Evolutionary conservation across 1,139 yeast species (phyloP).

Genomic region (Diutina scorzettiae): DNA sequence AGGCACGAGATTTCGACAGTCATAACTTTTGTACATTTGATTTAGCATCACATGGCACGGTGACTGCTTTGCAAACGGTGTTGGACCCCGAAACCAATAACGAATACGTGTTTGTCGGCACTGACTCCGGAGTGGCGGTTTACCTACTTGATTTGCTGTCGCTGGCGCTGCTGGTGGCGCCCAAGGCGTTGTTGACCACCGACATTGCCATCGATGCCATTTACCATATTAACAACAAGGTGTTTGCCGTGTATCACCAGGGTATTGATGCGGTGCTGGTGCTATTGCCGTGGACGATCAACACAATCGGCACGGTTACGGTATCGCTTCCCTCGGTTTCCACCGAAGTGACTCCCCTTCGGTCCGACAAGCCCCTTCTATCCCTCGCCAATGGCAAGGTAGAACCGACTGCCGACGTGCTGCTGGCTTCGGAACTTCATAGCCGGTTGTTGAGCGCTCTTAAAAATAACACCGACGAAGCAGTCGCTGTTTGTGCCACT

Average conservation of each 20-base stretch:
- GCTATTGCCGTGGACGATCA: background rate
- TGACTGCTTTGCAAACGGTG: background rate
- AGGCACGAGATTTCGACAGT: background rate
- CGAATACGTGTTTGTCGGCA: slow-evolving; percentile 8
- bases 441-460: slow-evolving; percentile 13
- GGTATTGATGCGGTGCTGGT: slow-evolving; percentile 15
- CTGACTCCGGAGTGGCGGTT: slow-evolving; percentile 21
- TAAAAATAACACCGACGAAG: slow-evolving; percentile 8
- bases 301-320: background rate
- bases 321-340: background rate
- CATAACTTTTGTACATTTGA: background rate
- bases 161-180: slow-evolving; percentile 1
- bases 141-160: slow-evolving; percentile 15
- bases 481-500: slow-evolving; percentile 19
- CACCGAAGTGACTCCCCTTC: slow-evolving; percentile 9
- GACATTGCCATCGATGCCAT: slow-evolving; percentile 11
- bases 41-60: background rate
- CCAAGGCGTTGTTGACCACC: background rate
- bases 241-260: slow-evolving; percentile 27
- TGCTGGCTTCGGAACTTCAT: slow-evolving; percentile 17
- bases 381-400: background rate
- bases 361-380: background rate
- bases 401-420: slow-evolving; percentile 11
- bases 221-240: slow-evolving; percentile 8
- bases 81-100: background rate